Evolutionary conservation across 2,329 filamentous ascomycete species (phyloP).

Genomic region (Neophaeococcomyces aloes): DNA sequence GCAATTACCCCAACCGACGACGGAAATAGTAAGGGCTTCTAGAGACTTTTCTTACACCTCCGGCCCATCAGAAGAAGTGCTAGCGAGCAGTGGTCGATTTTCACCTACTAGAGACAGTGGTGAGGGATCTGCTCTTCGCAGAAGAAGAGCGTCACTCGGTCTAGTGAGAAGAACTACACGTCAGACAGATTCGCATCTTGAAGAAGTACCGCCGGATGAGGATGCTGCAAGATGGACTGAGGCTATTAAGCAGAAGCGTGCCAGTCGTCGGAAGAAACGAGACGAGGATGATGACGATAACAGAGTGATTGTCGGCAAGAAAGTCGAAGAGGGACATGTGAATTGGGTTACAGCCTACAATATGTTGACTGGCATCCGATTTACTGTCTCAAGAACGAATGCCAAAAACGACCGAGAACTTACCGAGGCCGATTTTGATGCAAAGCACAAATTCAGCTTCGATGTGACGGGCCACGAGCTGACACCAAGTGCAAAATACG

Average conservation of each 20-base stretch:
- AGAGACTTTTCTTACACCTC: conserved; percentile 49
- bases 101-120: conserved; percentile 53
- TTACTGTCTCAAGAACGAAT: conserved; percentile 90
- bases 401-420: conserved; percentile 88
- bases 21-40: conserved; percentile 51
- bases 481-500: conserved; percentile 95
- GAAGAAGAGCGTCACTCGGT: conserved; percentile 71
- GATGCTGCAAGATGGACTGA: conserved; percentile 89
- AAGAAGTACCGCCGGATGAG: conserved; percentile 77
- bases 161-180: conserved; percentile 70
- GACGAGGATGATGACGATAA: conserved; percentile 92
- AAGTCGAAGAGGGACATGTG: conserved; percentile 92
- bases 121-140: conserved; percentile 32
- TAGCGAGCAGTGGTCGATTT: conserved; percentile 66
- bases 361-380: conserved; percentile 97
- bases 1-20: conserved; percentile 63
- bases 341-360: conserved; percentile 99
- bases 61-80: conserved; percentile 45
- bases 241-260: conserved; percentile 80
- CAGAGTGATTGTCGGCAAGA: conserved; percentile 82
- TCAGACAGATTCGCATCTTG: conserved; percentile 72
- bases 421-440: conserved; percentile 83
- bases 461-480: conserved; percentile 96
- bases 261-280: conserved; percentile 70
- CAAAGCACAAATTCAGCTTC: conserved; percentile 96